Base-by-base conservation (phyloP, 495 filamentous ascomycete species). In the Xylaria flabelliformis region DNA sequence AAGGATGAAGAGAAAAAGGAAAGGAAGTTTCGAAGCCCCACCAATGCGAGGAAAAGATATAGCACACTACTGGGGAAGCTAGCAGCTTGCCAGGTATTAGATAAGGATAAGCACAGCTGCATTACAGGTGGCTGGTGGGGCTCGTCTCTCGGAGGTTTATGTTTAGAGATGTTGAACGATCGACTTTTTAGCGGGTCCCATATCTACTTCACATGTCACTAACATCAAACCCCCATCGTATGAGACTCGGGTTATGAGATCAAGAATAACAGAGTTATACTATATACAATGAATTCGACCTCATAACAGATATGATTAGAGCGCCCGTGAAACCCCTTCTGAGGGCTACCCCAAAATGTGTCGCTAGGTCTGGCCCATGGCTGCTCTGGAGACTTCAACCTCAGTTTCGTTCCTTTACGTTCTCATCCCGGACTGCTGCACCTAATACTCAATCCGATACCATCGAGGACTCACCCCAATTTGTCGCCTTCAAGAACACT, bases 1-100 rank as follows among this genome's bases (percentile, higher is more conserved):
- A 97, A 97, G 94, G 94, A 97, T 96, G 86, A 85, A 90, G 89
- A 81, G 90, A 85, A 82, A 88, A 86, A 88, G 82, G 79, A 84
- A 80, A 81, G 77, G 77, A 39, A 84, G 66, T 29, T 50, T 32
- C 2, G 3, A 67, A 61, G 59, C 24, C 61, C 61, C 69, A 67
- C 70, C 41, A n/a, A 24, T 29, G 0, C 12, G 32, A 15, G n/a
- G 24, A 9, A 17, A 65, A 72, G 51, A 82, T 77, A 81, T 70
- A 53, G 51, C 13, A n/a, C 50, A 1, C 26, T 70, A n/a, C 44
- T 19, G 4, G 4, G 29, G 48, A 17, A 26, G 50, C 34, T 61
- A 39, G 44, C 46, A 10, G 29, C 26, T n/a, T 15, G 32, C 36
- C 32, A 19, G 15, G 21, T 34, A 69, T 68, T 19, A 34, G 66